Evolutionary conservation across 169 alveolate genomes (phyloP).

Genomic region (Plasmodium inui): DNA sequence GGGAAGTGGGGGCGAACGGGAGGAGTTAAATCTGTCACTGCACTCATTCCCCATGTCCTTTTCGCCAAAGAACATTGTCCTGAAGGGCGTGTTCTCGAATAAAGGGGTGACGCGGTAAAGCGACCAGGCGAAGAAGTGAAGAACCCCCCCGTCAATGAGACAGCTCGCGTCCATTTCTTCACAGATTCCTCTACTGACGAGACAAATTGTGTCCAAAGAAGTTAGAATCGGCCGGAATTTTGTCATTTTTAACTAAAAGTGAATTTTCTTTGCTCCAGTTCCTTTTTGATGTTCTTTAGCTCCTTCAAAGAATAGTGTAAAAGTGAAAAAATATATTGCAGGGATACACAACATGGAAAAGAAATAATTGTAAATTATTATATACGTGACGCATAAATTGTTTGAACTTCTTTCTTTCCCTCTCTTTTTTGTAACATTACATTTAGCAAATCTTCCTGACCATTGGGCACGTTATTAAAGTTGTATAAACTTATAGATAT

Average conservation of each 20-base stretch:
- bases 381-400: neutral
- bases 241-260: slow-evolving; percentile 16
- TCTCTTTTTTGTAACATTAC: slow-evolving; percentile 25
- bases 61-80: slow-evolving; percentile 67
- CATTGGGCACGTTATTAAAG: slow-evolving; percentile 65
- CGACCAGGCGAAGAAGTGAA: neutral
- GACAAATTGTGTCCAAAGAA: neutral
- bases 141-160: neutral
- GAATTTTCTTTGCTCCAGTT: slow-evolving; percentile 50
- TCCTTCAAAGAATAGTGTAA: slow-evolving; percentile 32
- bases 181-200: neutral
- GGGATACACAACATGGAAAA: neutral
- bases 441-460: slow-evolving; percentile 25
- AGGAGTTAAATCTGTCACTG: slow-evolving; percentile 17
- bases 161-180: neutral
- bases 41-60: slow-evolving; percentile 65
- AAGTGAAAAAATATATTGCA: neutral
- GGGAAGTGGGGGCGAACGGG: neutral
- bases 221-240: neutral
- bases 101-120: neutral
- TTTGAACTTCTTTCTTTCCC: neutral
- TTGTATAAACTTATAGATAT: slow-evolving; percentile 62
- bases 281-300: slow-evolving; percentile 29
- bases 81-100: slow-evolving; percentile 30
- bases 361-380: neutral